These are phyloP conservation scores for Akebia trifoliata DNA, from an alignment of 164 flowering plant genomes.

Conservation along the genomic window DNA sequence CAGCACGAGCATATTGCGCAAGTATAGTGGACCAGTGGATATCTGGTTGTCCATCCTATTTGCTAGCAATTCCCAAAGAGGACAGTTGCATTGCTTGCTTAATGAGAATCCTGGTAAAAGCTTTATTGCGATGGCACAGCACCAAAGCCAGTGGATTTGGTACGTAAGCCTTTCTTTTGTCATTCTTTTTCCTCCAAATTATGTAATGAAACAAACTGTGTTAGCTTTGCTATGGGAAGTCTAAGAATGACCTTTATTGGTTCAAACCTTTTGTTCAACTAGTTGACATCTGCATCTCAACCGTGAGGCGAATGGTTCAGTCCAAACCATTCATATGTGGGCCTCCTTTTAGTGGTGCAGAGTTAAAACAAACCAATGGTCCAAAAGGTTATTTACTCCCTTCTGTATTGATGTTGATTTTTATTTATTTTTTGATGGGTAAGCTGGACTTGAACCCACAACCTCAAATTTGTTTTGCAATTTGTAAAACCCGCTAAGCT, in stretches of 20 bases:
- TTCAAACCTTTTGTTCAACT: not conserved
- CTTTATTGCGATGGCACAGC: slow-evolving; percentile 82
- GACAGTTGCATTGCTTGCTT: slow-evolving; percentile 41
- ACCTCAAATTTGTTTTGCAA: no score
- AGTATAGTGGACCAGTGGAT: slow-evolving; percentile 85
- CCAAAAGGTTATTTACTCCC: no score
- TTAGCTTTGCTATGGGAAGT: not conserved
- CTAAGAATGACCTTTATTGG: not conserved
- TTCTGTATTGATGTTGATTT: not conserved
- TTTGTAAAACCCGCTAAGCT: not conserved
- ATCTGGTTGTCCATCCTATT: slow-evolving; percentile 60
- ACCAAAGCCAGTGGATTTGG: slow-evolving; percentile 95
- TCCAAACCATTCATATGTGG: no score
- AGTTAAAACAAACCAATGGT: no score
- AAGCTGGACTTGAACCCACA: not conserved
- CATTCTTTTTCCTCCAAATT: not conserved
- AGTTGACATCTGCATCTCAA: no score
- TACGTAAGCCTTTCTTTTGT: slow-evolving; percentile 19
- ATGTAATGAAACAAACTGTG: no score
- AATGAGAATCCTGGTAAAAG: slow-evolving; percentile 56
- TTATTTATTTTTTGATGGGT: not conserved
- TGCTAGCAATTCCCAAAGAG: slow-evolving; percentile 20
- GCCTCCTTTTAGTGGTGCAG: no score
- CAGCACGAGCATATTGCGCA: slow-evolving; percentile 71
- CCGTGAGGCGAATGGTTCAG: no score